Base-by-base conservation (phyloP, 176 grass and related monocot genomes). In the Carex parvula region DNA sequence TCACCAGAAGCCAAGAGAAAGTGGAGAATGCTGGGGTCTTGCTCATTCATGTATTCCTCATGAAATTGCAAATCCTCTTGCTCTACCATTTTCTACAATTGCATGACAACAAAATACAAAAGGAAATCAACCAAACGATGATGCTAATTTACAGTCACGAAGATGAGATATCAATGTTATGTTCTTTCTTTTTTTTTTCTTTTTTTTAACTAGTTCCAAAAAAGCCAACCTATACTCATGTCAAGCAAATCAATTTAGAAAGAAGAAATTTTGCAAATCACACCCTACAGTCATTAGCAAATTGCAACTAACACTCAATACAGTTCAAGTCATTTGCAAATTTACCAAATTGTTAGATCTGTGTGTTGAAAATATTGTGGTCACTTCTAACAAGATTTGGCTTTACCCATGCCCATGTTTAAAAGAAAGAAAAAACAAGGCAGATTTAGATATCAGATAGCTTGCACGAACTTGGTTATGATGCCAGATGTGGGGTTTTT, bases 1-100 rank as follows among this genome's bases (percentile, higher is more conserved):
- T 98, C 96, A 61, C 96, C 96, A 66, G 96, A 98, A 72, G 93
- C 96, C 79, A 98, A 87, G 33, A 98, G 93, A 76, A 98, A 98
- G 71, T 93, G 96, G 85, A 98, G 96, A 88, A 98, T 98, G 41
- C 96, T 98, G 79, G 96, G 93, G 87, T 98, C 96, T 95, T 95
- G 91, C 66, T 89, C 96, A 26, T 98, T 98, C 86, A 98, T 98
- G 81, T 98, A 98, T 61, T 98, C 93, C 65, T 95, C 96, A 54
- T 93, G 85, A 89, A 98, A 98, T 83, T 93, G 93, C 42, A 95
- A 61, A 80, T 98, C 96, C 81, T 98, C 96, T 95, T 95, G 84
- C 32, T 98, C 93, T 50, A 98, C 93, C 85, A 98, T 84, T 86
- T 89, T 95, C 96, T 98, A 87, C 17, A 88, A 87, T 77, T 73